Base-by-base conservation (phyloP, 805 yeast genomes). In the Ogataea parapolymorpha region DNA sequence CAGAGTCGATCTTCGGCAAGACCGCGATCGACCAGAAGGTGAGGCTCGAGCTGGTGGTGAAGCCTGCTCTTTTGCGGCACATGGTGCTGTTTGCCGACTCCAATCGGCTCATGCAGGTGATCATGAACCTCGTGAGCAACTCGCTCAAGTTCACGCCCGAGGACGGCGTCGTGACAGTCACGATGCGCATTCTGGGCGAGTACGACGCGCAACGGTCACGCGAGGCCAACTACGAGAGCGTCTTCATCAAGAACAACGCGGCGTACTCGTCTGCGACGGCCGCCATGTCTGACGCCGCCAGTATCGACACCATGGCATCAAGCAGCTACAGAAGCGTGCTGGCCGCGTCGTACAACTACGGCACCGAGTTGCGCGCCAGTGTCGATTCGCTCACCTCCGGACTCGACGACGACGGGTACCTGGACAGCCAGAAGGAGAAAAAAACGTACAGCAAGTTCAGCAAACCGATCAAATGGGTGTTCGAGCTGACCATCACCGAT, bases 101-200 rank as follows among this genome's bases (percentile, higher is more conserved):
- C 7, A 89, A 88, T 61, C 71, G 98, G 58, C 85, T 93, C 30
- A 78, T 87, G 41, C 99, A 91, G 61, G 83, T 93, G 36, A 81
- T 91, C 6, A 89, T 91, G 90, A 93, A 93, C 55, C 68, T 93
- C 41, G 93, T 91, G 8, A 83, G 95, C 13, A 91, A 93, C 63
- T 81, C 95, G 0, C 68, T 93, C 53, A 93, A 93, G 60, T 93
- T 93, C 55, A 90, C 98, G 0, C 96, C 96, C 0, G 84, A 80
- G 13, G 86, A 87, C 44, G 98, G 97, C 2, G 72, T 75, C 12
- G 95, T 90, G 10, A 72, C 72, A 22, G 86, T 87, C 7, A 59
- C 70, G 1, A 75, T 84, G 48, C 74, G 70, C 46, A 59, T 82
- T n/a, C 41, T 82, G 14, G 93, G 93, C 28, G 85, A 80, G 55